These are phyloP conservation scores for Emericellopsis cladophorae DNA, from an alignment of 2,329 filamentous ascomycete species.

Conservation along the genomic window DNA sequence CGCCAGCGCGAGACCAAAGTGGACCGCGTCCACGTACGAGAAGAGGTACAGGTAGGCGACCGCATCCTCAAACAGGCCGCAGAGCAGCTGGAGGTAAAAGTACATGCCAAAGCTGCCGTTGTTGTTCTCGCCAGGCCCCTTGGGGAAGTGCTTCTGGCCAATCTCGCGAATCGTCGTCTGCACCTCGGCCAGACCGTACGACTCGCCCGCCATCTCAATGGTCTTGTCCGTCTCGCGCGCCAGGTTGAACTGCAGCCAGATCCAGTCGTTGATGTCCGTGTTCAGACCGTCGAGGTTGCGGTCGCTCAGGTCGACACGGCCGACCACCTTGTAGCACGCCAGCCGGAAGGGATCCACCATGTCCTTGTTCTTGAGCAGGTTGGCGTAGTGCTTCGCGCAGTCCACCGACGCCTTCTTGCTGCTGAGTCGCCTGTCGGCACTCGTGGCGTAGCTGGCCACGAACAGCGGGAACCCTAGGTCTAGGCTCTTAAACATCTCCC, in stretches of 20 bases:
- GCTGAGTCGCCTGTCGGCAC: conserved; percentile 59
- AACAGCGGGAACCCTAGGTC: conserved; percentile 86
- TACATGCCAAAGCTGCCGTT: conserved; percentile 76
- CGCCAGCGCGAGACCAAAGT: conserved; percentile 81
- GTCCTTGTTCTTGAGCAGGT: conserved; percentile 70
- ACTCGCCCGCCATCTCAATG: conserved; percentile 52
- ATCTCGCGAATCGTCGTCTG: conserved; percentile 78
- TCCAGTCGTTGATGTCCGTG: conserved; percentile 56
- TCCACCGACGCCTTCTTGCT: conserved; percentile 70
- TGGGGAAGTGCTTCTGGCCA: conserved; percentile 80
- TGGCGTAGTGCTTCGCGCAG: conserved; percentile 81
- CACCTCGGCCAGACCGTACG: conserved; percentile 53
- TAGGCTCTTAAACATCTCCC: conserved; percentile 72
- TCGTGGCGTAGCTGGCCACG: conserved; percentile 70
- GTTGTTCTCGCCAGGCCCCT: conserved; percentile 58
- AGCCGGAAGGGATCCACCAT: conserved; percentile 91
- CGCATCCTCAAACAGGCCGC: conserved; percentile 89
- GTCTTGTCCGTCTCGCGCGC: conserved; percentile 52
- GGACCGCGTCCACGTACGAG: conserved; percentile 84
- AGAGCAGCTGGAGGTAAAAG: conserved; percentile 83
- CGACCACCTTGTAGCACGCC: conserved; percentile 96
- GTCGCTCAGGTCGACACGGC: conserved; percentile 57
- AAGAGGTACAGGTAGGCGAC: conserved; percentile 84
- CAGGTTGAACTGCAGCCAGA: conserved; percentile 61
- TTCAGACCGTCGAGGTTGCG: conserved; percentile 50